These are phyloP conservation scores for Crucibulum laeve DNA, from an alignment of 768 basidiomycete genomes.

Conservation along the genomic window DNA sequence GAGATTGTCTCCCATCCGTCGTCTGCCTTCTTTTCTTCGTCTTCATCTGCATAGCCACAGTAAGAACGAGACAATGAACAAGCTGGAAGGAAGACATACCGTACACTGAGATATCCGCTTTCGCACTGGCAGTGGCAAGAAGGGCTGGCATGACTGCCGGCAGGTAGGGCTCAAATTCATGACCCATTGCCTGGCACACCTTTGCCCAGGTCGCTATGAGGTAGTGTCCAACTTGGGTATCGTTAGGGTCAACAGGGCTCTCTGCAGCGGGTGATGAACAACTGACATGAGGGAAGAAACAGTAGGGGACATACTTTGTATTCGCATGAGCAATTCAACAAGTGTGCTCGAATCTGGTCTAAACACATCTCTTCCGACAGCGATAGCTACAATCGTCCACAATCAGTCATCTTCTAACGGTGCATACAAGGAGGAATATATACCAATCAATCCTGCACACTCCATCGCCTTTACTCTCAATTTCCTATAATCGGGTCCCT, in stretches of 20 bases:
- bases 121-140: conserved; percentile 70
- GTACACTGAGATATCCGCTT: conserved; percentile 73
- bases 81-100: conserved; percentile 32
- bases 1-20: conserved; percentile 79
- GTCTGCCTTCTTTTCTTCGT: conserved; percentile 50
- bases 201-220: conserved; percentile 88
- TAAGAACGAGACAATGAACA: neutral
- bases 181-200: conserved; percentile 79
- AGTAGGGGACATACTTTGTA: conserved; percentile 58
- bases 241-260: conserved; percentile 61
- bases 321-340: conserved; percentile 66
- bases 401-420: neutral
- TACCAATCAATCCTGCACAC: conserved; percentile 83
- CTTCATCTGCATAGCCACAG: conserved; percentile 36
- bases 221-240: conserved; percentile 70
- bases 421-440: conserved; percentile 12
- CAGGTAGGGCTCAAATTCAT: conserved; percentile 84
- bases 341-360: conserved; percentile 68
- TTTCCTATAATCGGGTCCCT: neutral
- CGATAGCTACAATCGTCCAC: conserved; percentile 59
- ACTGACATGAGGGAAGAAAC: neutral
- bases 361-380: conserved; percentile 80
- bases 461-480: conserved; percentile 50
- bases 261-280: conserved; percentile 31
- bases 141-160: conserved; percentile 81